Evolutionary conservation across 768 basidiomycete genomes (phyloP).

Genomic region (Daedaleopsis nitida): DNA sequence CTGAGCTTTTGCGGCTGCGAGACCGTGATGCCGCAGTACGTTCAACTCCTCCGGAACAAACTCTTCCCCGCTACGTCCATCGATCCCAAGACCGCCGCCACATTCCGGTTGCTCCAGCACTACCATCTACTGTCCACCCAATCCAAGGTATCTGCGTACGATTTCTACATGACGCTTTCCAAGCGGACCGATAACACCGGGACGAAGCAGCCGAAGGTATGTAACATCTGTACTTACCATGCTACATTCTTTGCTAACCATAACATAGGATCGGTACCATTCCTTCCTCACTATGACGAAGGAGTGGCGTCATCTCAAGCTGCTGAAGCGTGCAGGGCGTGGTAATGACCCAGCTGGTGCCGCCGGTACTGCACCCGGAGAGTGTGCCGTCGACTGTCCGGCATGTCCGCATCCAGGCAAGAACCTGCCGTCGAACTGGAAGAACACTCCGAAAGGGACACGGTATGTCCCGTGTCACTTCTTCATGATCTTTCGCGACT

Average conservation of each 20-base stretch:
- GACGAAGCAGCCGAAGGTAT: too few relatives aligned
- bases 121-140: constrained; percentile 37
- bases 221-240: too few relatives aligned
- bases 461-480: constrained; percentile 4
- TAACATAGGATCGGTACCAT: constrained; percentile 18
- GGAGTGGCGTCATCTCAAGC: constrained; percentile 23
- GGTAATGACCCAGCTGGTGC: constrained; percentile 24
- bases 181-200: constrained; percentile 36
- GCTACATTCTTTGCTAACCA: not conserved
- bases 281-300: constrained; percentile 20
- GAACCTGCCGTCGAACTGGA: constrained; percentile 20
- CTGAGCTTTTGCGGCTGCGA: constrained; percentile 30
- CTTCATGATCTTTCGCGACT: too few relatives aligned
- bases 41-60: constrained; percentile 33
- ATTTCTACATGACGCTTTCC: constrained; percentile 34
- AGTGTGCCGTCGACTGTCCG: constrained; percentile 24
- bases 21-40: not conserved
- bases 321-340: constrained; percentile 23
- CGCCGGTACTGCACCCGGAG: constrained; percentile 8
- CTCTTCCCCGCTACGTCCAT: constrained; percentile 34
- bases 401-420: constrained; percentile 27
- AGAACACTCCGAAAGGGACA: constrained; percentile 1
- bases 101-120: constrained; percentile 30
- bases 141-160: constrained; percentile 34
- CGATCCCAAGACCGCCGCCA: constrained; percentile 33